phyloP scores from a whole-genome alignment of 306 rosid genomes.

The Quercus berberidifolia region DNA sequence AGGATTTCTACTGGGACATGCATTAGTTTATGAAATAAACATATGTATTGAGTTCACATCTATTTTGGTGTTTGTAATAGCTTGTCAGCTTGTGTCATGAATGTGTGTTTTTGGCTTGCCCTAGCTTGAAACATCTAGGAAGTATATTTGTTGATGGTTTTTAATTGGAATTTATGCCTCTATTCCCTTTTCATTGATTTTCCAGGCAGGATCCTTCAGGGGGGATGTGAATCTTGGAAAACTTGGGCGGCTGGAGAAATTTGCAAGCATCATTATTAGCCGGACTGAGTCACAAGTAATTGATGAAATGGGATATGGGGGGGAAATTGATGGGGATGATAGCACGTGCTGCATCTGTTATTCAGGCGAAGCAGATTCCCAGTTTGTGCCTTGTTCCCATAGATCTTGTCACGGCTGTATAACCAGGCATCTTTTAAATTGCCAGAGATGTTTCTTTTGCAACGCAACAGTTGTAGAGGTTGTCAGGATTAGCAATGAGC shows the following conservation, averaged over 20 bases:
- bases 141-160: not conserved
- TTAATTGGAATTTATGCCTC: not conserved
- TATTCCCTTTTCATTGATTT: constrained; percentile 10
- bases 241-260: constrained; percentile 67
- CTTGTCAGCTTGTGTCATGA: not conserved
- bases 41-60: not conserved
- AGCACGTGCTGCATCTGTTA: constrained; percentile 85
- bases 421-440: constrained; percentile 93
- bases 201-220: constrained; percentile 73
- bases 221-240: constrained; percentile 46
- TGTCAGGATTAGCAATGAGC: constrained; percentile 34
- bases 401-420: constrained; percentile 90
- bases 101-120: not conserved
- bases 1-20: not conserved
- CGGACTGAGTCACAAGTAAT: constrained; percentile 39
- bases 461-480: constrained; percentile 69
- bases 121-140: constrained; percentile 3
- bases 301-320: constrained; percentile 30
- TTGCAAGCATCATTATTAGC: constrained; percentile 65
- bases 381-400: constrained; percentile 79
- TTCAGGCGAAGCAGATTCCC: constrained; percentile 63
- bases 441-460: constrained; percentile 99
- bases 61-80: not conserved
- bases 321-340: constrained; percentile 50
- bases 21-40: not conserved